Evolutionary conservation across 2,329 filamentous ascomycete species (phyloP), one percentile per base, ranked within the genome.

Genomic region (Calonectria fujianensis): DNA sequence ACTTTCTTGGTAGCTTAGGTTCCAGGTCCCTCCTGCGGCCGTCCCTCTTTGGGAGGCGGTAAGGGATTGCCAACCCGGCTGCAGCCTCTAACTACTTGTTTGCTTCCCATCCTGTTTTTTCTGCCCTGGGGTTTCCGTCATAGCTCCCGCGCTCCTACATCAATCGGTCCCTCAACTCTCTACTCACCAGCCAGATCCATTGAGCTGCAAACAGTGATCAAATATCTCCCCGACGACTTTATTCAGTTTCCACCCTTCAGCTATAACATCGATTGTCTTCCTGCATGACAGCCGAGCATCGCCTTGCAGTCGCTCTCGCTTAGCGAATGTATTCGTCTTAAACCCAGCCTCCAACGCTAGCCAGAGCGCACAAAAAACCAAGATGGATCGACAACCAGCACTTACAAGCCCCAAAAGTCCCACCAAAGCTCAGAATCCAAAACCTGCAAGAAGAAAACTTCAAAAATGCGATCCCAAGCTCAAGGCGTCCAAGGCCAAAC

Each of bases 381-480:
- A 31, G 18, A 69, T 69, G 65, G 66, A 73, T 35, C 61, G 39
- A 63, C 51, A 67, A 29, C 24, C 59, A 32, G 35, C 45, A 35
- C 51, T 65, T 32, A 16, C 70, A 29, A 65, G 54, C 61, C 50
- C 71, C 57, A 73, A 70, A 59, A 76, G 71, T 39, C 75, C 78
- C 45, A 48, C 78, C 45, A 48, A 48, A 48, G 20, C n/a, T 48
- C 45, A 48, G 11, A 79, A 74, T 51, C 66, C 81, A 63, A 83
- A 81, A 51, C 82, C 82, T 13, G 71, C 76, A 29, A 77, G 80
- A 67, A 78, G 80, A 72, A 85, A 79, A 72, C 78, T 85, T 20
- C 82, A 82, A 51, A 85, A 82, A 71, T 78, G 76, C n/a, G 81
- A 81, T 59, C 75, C 82, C 7, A 80, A 79, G 73, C 76, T 81